Evolutionary conservation across 2,329 filamentous ascomycete genomes (phyloP), one percentile per base, ranked within the genome.

Genomic region (Hirsutella thompsonii): DNA sequence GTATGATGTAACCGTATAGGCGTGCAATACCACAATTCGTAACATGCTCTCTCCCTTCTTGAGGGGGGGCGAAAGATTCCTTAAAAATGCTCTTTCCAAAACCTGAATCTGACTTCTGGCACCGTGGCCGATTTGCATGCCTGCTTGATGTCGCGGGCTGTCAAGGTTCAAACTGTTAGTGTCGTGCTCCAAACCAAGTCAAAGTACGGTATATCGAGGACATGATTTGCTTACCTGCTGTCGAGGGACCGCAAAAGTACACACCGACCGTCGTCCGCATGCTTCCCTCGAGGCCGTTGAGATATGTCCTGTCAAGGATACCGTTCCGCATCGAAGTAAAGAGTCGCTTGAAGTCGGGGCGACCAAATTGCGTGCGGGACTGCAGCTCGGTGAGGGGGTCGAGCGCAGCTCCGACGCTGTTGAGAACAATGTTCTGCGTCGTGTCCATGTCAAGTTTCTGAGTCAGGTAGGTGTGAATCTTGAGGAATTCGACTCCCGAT

Each of bases 391-490:
- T 98, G 20, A 98, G 71, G 0, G 92, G 92, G 60, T 98, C 92
- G 47, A 86, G 72, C 33, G 83, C 81, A 32, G 83, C 79, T 41
- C 92, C 92, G 16, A 96, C 90, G 41, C 81, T 89, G 68, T 98
- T 96, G 48, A 98, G 77, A 38, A 95, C 87, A 57, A 98, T 96
- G 62, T 98, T 98, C 53, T 95, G 84, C 2, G 88, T 82, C 0
- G 87, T 94, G 60, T 98, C 89, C 51, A 81, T 76, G 60, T 96
- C 90, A 45, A 96, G 76, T 54, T 81, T 84, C 63, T 96, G 89
- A 1, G 92, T 98, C 30, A 98, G 81, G 57, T 95, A 98, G 1
- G 89, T 96, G 68, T 98, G 92, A 50, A 98, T 98, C 60, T 89
- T 87, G 54, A 98, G 69, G 74, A 98, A 98, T 55, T 96, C 88